Evolutionary conservation across 352 stramenopile species (phyloP).

Genomic region (Phytopythium aichiense): DNA sequence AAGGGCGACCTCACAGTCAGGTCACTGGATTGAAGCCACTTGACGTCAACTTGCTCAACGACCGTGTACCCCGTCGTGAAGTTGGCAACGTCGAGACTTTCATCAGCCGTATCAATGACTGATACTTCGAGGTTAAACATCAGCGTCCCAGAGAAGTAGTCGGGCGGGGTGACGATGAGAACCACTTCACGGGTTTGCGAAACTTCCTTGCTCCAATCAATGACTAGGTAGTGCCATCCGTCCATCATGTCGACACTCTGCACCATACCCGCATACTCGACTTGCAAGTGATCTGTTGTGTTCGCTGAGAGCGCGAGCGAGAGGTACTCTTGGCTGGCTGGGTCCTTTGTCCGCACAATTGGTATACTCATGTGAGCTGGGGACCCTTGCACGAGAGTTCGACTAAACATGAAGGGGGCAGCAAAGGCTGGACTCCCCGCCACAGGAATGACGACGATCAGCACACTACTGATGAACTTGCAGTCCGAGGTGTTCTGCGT

Average conservation of each 20-base stretch:
- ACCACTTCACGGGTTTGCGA: constrained; percentile 8
- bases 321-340: constrained; percentile 9
- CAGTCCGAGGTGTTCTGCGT: not conserved
- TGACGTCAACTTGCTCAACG: constrained; percentile 19
- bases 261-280: constrained; percentile 10
- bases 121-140: constrained; percentile 16
- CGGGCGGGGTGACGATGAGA: constrained; percentile 15
- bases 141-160: constrained; percentile 17
- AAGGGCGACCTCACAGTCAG: constrained; percentile 3
- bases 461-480: not conserved
- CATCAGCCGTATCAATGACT: constrained; percentile 5
- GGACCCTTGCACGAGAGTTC: not conserved
- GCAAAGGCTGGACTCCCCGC: not conserved
- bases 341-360: not conserved
- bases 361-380: not conserved
- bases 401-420: not conserved
- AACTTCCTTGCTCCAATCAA: constrained; percentile 6
- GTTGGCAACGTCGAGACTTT: constrained; percentile 12
- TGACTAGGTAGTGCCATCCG: constrained; percentile 7
- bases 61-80: constrained; percentile 7
- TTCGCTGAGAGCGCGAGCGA: constrained; percentile 12
- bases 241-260: not conserved
- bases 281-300: constrained; percentile 10
- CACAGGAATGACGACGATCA: not conserved
- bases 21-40: constrained; percentile 18